Conservation (phyloP, 768 basidiomycete species). For the Piloderma croceum region DNA sequence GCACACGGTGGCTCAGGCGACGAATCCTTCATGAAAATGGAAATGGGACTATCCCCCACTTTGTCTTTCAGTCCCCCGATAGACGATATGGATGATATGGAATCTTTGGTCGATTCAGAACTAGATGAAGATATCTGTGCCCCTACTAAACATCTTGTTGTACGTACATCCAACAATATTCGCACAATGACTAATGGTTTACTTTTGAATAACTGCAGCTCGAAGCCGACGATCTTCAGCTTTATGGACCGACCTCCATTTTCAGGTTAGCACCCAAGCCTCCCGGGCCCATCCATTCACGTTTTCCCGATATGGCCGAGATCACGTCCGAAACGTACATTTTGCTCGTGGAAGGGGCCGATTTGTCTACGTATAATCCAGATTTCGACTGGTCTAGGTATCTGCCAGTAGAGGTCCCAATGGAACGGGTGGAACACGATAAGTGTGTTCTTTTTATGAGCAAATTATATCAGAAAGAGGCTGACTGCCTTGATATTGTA, state of each 20-base stretch:
- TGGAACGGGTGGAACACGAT: slow-evolving; percentile 25
- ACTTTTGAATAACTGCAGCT: slow-evolving; percentile 14
- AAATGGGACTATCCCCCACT: neutral
- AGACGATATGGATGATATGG: neutral
- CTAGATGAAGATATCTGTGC: slow-evolving; percentile 20
- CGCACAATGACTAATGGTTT: slow-evolving; percentile 4
- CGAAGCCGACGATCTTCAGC: slow-evolving; percentile 21
- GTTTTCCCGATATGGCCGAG: neutral
- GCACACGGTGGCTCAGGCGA: slow-evolving; percentile 1
- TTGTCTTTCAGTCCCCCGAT: slow-evolving; percentile 4
- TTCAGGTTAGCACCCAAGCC: slow-evolving; percentile 23
- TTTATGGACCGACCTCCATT: slow-evolving; percentile 26
- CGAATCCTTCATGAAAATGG: neutral
- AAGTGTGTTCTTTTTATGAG: slow-evolving; percentile 7
- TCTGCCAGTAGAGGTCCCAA: slow-evolving; percentile 24
- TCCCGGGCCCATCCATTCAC: neutral
- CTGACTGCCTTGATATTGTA: too few relatives aligned
- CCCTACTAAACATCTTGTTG: slow-evolving; percentile 15
- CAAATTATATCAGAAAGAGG: too few relatives aligned
- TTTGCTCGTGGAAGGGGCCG: neutral
- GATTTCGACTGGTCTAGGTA: slow-evolving; percentile 26
- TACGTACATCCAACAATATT: slow-evolving; percentile 9
- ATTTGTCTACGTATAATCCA: neutral
- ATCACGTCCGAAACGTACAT: neutral
- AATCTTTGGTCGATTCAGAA: slow-evolving; percentile 5